Base-by-base conservation (phyloP, 345 rosid genomes). In the Camelina neglecta region DNA sequence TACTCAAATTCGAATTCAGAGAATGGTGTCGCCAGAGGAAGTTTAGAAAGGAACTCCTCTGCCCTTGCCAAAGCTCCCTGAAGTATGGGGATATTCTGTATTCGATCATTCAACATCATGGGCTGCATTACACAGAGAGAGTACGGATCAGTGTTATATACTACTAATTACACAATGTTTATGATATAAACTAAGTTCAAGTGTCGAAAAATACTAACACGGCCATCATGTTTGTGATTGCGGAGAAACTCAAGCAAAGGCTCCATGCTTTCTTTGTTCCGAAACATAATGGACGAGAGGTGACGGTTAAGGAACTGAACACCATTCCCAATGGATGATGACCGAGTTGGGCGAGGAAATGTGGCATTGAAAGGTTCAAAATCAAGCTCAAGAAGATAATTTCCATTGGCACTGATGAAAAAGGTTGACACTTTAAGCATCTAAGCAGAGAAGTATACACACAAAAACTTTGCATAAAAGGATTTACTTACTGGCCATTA, bases 271-370 rank as follows among this genome's bases (percentile, higher is more conserved):
- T 94, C 98, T 75, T 87, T 94, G 84, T 87, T 86, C 8, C 91
- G 91, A 79, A 94, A 94, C 98, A 94, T 88, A 49, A 51, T 87
- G 2, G 97, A 94, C 0, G 98, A 94, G 26, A 94, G 93, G 76
- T 92, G 98, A 44, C 98, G 93, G 29, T 94, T 94, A 75, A 94
- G 97, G 84, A 92, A 92, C 65, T 92, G 97, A 77, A 94, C 96
- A 33, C 98, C 98, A 80, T 90, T 94, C 73, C 98, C 98, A 75
- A 92, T 94, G 29, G 97, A 94, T 50, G 98, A 94, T 57, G 98
- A 92, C n/a, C 96, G 90, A 69, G 77, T 90, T 66, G 96, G 93
- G 31, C 92, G 92, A 81, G 98, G 98, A 78, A 92, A 82, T 39
- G 51, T 75, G 61, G 97, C 95, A 67, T 94, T 92, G 84, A 94